phyloP scores from a whole-genome alignment of 192 early-diverging fungal genomes.

The Entomortierella parvispora region DNA sequence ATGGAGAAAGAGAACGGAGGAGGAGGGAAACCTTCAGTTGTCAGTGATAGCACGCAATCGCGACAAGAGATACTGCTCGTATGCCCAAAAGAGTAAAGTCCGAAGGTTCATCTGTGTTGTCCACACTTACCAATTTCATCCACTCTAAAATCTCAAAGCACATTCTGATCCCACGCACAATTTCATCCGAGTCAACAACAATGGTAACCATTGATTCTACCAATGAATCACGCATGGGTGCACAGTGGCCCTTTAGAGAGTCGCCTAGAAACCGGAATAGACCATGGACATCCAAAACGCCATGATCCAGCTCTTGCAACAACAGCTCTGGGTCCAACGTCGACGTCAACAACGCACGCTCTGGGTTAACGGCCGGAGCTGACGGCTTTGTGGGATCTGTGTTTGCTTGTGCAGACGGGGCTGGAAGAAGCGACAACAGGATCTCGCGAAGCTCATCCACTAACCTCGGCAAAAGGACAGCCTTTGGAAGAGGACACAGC shows the following conservation, averaged over 20 bases:
- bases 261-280: constrained; percentile 69
- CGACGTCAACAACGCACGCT: constrained; percentile 54
- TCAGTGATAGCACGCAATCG: too few species aligned
- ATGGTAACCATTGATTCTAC: constrained; percentile 70
- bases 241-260: constrained; percentile 74
- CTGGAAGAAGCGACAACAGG: constrained; percentile 66
- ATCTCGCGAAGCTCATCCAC: constrained; percentile 82
- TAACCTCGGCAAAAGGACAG: constrained; percentile 31
- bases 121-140: constrained; percentile 54
- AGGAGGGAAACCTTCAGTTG: too few species aligned
- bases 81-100: neutral
- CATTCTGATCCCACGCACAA: constrained; percentile 69
- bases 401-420: neutral
- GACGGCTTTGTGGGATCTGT: constrained; percentile 7
- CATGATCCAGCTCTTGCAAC: constrained; percentile 73
- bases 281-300: constrained; percentile 66
- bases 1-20: neutral
- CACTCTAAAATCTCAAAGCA: constrained; percentile 84
- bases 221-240: constrained; percentile 69
- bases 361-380: constrained; percentile 52
- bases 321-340: constrained; percentile 66
- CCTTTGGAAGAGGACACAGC: constrained; percentile 33
- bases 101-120: neutral
- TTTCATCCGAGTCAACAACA: constrained; percentile 66
- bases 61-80: neutral